These are phyloP conservation scores for Forsythia suspensa DNA, from an alignment of 257 asterid species.

Conservation along the genomic window DNA sequence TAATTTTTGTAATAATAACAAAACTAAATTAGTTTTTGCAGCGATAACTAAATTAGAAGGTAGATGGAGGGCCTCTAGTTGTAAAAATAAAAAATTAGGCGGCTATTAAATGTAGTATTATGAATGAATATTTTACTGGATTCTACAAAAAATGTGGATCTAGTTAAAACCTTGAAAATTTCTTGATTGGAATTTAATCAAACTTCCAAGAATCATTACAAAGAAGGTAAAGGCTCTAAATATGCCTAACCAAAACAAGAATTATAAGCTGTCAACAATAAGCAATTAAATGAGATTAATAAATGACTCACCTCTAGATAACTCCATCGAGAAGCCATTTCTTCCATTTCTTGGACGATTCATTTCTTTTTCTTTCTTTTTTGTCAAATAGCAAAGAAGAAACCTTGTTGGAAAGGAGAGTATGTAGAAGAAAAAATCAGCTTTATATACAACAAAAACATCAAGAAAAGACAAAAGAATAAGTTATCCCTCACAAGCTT, in stretches of 20 bases:
- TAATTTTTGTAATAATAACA: too few relatives aligned
- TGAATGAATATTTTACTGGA: neutral
- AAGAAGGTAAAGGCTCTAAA: neutral
- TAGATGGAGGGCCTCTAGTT: too few relatives aligned
- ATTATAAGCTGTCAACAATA: neutral
- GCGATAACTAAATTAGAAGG: too few relatives aligned
- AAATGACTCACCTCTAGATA: conserved; percentile 55
- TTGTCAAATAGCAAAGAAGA: conserved; percentile 9
- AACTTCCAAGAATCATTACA: neutral
- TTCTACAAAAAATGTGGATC: neutral
- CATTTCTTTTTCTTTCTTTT: neutral
- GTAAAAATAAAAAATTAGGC: too few relatives aligned
- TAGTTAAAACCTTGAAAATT: neutral
- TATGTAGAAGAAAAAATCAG: conserved; percentile 25
- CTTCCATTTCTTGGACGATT: conserved; percentile 43
- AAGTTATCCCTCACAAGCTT: conserved; percentile 8
- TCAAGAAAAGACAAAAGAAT: conserved; percentile 27
- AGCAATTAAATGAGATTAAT: neutral
- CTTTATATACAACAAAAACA: conserved; percentile 44
- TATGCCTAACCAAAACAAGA: neutral
- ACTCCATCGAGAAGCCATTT: conserved; percentile 58
- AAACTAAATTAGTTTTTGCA: too few relatives aligned
- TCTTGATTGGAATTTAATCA: neutral
- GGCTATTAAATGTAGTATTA: too few relatives aligned
- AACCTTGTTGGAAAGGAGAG: conserved; percentile 35